Evolutionary conservation across 768 basidiomycete genomes (phyloP).

Genomic region (Royoungia palumana): DNA sequence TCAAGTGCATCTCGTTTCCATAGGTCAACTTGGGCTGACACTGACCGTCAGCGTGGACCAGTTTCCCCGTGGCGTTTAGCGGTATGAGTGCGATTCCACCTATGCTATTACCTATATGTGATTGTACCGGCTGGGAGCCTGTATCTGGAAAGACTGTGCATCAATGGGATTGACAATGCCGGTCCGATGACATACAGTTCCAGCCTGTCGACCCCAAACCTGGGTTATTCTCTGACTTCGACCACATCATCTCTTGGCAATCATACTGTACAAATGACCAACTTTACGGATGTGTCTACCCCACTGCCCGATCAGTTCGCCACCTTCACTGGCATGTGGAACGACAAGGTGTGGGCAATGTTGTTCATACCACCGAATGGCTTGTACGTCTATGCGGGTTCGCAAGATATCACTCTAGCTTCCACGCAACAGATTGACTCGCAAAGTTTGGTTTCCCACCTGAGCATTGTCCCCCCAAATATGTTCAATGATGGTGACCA

Average conservation of each 20-base stretch:
- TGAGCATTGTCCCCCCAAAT: slow-evolving; percentile 9
- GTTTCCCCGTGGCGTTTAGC: slow-evolving; percentile 48
- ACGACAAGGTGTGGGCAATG: slow-evolving; percentile 29
- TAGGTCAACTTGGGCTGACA: not conserved
- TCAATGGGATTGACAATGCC: slow-evolving; percentile 1
- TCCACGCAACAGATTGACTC: slow-evolving; percentile 9
- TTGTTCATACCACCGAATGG: slow-evolving; percentile 16
- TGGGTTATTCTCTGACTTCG: slow-evolving; percentile 58
- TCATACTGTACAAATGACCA: slow-evolving; percentile 54
- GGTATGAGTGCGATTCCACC: slow-evolving; percentile 63
- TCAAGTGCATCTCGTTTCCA: slow-evolving; percentile 48
- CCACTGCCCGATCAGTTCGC: slow-evolving; percentile 37
- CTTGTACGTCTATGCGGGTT: slow-evolving; percentile 16
- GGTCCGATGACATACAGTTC: slow-evolving; percentile 27
- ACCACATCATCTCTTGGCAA: slow-evolving; percentile 56
- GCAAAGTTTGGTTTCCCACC: slow-evolving; percentile 14
- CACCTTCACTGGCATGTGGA: slow-evolving; percentile 33
- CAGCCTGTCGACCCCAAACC: slow-evolving; percentile 53
- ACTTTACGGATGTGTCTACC: slow-evolving; percentile 44
- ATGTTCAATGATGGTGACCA: slow-evolving; percentile 15
- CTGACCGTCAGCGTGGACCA: slow-evolving; percentile 15
- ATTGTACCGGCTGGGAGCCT: slow-evolving; percentile 33
- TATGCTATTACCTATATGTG: slow-evolving; percentile 60
- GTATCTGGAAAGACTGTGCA: slow-evolving; percentile 11
- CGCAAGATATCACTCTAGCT: slow-evolving; percentile 11